Percentiles rank a stretch among this genome's conserved stretches.
These are phyloP conservation scores for Malassezia furfur DNA, from an alignment of 1,284 basidiomycete species.

Conservation along the genomic window DNA sequence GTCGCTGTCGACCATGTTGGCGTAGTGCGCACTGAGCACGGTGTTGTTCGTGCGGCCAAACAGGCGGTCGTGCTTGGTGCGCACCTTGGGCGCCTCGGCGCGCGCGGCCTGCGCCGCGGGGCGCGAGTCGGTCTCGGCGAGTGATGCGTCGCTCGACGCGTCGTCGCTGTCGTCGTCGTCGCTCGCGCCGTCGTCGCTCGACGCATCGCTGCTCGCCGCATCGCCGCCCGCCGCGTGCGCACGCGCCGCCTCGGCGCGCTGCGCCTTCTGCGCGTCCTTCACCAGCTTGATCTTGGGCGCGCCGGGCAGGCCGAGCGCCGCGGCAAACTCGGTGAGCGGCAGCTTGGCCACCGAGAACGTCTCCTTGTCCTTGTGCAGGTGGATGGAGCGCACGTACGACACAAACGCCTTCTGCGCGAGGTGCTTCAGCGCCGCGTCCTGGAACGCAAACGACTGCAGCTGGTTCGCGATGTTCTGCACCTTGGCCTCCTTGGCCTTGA, in stretches of 20 bases:
- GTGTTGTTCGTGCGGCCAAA: conserved; percentile 93
- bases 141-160: neutral
- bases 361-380: conserved; percentile 86
- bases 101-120: neutral
- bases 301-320: conserved; percentile 82
- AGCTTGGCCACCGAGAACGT: conserved; percentile 78
- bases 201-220: conserved; percentile 29
- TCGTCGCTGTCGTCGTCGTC: neutral
- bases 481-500: conserved; percentile 84
- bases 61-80: conserved; percentile 95
- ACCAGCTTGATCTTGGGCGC: conserved; percentile 89
- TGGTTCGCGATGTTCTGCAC: conserved; percentile 76
- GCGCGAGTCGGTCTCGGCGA: conserved; percentile 5
- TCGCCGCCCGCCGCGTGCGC: conserved; percentile 22
- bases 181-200: neutral
- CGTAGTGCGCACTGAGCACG: conserved; percentile 82
- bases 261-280: conserved; percentile 62
- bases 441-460: conserved; percentile 84
- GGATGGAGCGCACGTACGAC: conserved; percentile 83
- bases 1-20: conserved; percentile 63
- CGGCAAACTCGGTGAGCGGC: conserved; percentile 74
- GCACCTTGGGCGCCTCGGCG: conserved; percentile 16
- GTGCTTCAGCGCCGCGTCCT: conserved; percentile 94
- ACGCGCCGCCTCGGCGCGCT: conserved; percentile 52
- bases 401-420: conserved; percentile 94